Evolutionary conservation across 768 basidiomycete genomes (phyloP).

Genomic region (Pisolithus sp.): DNA sequence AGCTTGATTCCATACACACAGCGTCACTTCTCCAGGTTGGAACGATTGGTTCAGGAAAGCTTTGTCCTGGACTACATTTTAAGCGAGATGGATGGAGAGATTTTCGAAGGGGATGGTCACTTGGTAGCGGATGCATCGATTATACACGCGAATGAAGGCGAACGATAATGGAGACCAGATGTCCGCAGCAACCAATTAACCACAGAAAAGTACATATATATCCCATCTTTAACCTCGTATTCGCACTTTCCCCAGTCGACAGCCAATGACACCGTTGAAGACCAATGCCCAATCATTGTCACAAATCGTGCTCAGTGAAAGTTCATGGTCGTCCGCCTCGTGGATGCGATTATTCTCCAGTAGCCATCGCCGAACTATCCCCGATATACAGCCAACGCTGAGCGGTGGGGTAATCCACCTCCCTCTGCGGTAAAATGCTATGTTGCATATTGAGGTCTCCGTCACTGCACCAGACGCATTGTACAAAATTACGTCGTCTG

Average conservation of each 20-base stretch:
- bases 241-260: conserved; percentile 43
- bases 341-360: conserved; percentile 51
- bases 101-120: conserved; percentile 46
- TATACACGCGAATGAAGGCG: neutral
- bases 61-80: conserved; percentile 90
- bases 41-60: conserved; percentile 87
- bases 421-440: conserved; percentile 53
- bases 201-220: conserved; percentile 10
- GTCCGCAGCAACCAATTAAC: neutral
- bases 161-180: neutral
- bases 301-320: conserved; percentile 38
- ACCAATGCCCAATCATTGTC: conserved; percentile 61
- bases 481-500: conserved; percentile 59
- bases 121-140: conserved; percentile 34
- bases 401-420: conserved; percentile 63
- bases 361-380: conserved; percentile 64
- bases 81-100: conserved; percentile 80
- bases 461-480: conserved; percentile 44
- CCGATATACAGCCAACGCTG: conserved; percentile 62
- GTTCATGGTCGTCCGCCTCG: conserved; percentile 39
- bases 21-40: conserved; percentile 80
- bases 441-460: conserved; percentile 66
- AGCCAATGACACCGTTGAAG: conserved; percentile 70
- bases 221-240: neutral
- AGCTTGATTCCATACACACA: conserved; percentile 92